Conservation (phyloP, 176 grass and related monocot species). For the Elymus sibiricus region DNA sequence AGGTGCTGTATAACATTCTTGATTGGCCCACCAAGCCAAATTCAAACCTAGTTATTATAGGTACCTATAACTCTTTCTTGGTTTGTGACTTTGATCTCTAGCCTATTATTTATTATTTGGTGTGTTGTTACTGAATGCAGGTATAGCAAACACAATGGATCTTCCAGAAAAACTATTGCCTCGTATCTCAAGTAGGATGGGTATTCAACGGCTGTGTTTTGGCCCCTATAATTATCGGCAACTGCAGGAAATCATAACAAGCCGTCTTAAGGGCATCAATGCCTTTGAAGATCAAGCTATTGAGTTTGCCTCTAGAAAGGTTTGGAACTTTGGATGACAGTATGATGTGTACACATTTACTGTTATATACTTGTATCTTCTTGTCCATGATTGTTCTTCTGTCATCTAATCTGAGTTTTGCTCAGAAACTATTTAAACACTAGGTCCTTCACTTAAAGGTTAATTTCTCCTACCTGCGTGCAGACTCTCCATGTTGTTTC, state of each 20-base stretch:
- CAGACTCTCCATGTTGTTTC: background rate
- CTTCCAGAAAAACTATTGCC: conserved; percentile 91
- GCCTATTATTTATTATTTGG: conserved; percentile 31
- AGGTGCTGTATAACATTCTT: conserved; percentile 99
- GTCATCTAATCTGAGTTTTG: background rate
- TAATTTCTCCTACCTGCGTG: background rate
- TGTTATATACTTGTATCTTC: background rate
- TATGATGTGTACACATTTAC: background rate
- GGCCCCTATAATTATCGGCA: conserved; percentile 84
- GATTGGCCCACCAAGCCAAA: conserved; percentile 93
- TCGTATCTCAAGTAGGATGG: conserved; percentile 98
- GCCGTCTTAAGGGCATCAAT: conserved; percentile 79
- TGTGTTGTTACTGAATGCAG: conserved; percentile 49
- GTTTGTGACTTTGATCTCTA: conserved; percentile 12
- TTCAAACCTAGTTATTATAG: conserved; percentile 89
- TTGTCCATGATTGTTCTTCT: background rate
- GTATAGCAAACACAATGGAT: conserved; percentile 98
- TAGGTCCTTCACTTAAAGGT: background rate
- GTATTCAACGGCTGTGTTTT: conserved; percentile 89
- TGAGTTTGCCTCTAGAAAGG: conserved; percentile 99
- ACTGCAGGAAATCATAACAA: conserved; percentile 88
- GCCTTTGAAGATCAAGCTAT: conserved; percentile 95
- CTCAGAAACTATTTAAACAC: background rate
- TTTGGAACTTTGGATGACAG: background rate
- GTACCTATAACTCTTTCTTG: conserved; percentile 40